Conservation (phyloP, 2,329 filamentous ascomycete species). For the Parastagonospora avenae region DNA sequence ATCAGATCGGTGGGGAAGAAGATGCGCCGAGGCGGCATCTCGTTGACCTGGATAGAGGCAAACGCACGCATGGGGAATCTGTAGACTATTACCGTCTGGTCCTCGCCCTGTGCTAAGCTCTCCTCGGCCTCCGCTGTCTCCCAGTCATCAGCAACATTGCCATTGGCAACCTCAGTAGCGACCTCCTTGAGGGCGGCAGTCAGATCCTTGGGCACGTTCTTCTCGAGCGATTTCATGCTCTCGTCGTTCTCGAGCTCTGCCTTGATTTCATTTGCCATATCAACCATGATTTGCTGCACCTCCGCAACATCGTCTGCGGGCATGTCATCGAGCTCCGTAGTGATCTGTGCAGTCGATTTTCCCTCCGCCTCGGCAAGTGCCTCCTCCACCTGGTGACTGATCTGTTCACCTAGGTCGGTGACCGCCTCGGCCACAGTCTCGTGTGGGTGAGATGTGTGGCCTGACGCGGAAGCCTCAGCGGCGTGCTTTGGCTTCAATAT, state of each 20-base stretch:
- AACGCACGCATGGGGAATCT: constrained; percentile 98
- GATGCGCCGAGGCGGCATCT: constrained; percentile 60
- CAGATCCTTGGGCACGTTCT: constrained; percentile 56
- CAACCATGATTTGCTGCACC: constrained; percentile 60
- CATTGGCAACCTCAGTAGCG: constrained; percentile 60
- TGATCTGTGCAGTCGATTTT: constrained; percentile 50
- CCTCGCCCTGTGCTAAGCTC: constrained; percentile 69
- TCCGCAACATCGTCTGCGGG: constrained; percentile 57
- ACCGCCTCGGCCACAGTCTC: constrained; percentile 76
- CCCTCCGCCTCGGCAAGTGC: constrained; percentile 60
- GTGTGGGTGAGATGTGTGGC: constrained; percentile 34
- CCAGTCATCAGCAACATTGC: constrained; percentile 80
- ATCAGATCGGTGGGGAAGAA: constrained; percentile 78
- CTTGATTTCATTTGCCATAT: constrained; percentile 51
- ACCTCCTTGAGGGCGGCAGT: constrained; percentile 64
- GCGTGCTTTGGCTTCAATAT: constrained; percentile 52
- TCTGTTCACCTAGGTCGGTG: constrained; percentile 65
- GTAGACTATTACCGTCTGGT: constrained; percentile 76
- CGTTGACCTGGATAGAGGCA: constrained; percentile 79
- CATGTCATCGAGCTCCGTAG: constrained; percentile 47
- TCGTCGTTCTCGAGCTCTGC: constrained; percentile 59
- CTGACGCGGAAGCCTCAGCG: constrained; percentile 46
- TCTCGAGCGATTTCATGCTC: constrained; percentile 60
- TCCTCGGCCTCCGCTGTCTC: constrained; percentile 82
- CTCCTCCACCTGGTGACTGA: constrained; percentile 67